phyloP scores from a whole-genome alignment of 2,329 filamentous ascomycete species.

The Venturia asperata region DNA sequence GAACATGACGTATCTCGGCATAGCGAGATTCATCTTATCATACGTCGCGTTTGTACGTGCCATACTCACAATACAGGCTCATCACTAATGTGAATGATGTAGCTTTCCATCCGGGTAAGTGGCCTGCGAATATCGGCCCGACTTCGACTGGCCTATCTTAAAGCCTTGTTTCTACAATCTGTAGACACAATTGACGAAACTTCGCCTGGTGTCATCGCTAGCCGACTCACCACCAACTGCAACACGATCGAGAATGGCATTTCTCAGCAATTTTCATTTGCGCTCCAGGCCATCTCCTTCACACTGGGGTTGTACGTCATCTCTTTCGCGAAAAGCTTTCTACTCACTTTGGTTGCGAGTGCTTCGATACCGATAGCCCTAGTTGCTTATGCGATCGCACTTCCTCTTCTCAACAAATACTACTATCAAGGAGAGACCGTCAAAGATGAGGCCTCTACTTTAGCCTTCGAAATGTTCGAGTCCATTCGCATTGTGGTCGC shows the following conservation, averaged over 20 bases:
- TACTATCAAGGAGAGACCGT: constrained; percentile 30
- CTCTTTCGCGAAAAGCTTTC: constrained; percentile 26
- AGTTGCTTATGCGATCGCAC: constrained; percentile 27
- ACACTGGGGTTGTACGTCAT: constrained; percentile 32
- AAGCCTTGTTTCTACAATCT: constrained; percentile 25
- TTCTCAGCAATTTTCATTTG: constrained; percentile 25
- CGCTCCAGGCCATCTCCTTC: constrained; percentile 31
- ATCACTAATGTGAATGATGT: constrained; percentile 17
- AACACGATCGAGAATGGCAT: constrained; percentile 28
- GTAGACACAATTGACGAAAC: constrained; percentile 27
- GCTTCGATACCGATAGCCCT: constrained; percentile 30
- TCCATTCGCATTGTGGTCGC: constrained; percentile 33
- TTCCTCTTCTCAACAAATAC: constrained; percentile 30
- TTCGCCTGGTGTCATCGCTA: constrained; percentile 27
- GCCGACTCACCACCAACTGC: constrained; percentile 27
- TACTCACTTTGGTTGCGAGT: constrained; percentile 26
- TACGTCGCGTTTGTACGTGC: constrained; percentile 47
- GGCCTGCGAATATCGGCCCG: constrained; percentile 27
- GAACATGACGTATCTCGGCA: constrained; percentile 53
- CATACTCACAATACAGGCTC: neutral
- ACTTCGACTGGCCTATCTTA: constrained; percentile 27
- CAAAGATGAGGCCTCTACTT: constrained; percentile 31
- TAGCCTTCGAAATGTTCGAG: constrained; percentile 35
- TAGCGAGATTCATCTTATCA: constrained; percentile 47
- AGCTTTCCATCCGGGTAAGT: constrained; percentile 27